Conservation (phyloP, 2,329 filamentous ascomycete genomes). For the Purpureocillium lavendulum region DNA sequence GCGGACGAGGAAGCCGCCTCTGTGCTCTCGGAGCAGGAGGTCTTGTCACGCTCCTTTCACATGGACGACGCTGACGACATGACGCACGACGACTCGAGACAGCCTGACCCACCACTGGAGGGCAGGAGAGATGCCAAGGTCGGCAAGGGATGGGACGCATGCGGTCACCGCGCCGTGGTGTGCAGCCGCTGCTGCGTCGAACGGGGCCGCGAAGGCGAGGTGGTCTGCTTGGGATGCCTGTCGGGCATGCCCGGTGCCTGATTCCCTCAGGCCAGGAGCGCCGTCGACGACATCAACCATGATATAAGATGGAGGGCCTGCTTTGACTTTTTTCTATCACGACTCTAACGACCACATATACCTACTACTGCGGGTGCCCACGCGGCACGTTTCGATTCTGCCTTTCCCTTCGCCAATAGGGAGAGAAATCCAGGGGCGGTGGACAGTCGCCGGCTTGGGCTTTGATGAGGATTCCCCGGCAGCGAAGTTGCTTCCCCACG, state of each 20-base stretch:
- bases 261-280: conserved; percentile 2
- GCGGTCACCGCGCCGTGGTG: conserved; percentile 43
- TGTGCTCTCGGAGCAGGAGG: conserved; percentile 22
- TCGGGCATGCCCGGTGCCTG: conserved; percentile 31
- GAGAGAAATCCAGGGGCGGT: too few relatives aligned
- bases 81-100: neutral
- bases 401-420: too few relatives aligned
- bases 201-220: conserved; percentile 53
- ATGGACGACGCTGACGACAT: conserved; percentile 40
- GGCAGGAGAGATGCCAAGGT: conserved; percentile 2
- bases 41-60: conserved; percentile 34
- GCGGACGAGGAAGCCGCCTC: conserved; percentile 7
- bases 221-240: conserved; percentile 58
- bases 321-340: neutral
- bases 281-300: too few relatives aligned
- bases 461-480: too few relatives aligned
- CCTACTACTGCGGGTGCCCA: neutral
- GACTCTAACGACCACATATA: neutral
- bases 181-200: conserved; percentile 65
- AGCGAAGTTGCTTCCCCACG: too few relatives aligned
- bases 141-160: conserved; percentile 25
- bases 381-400: too few relatives aligned
- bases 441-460: too few relatives aligned
- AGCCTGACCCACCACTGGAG: neutral
- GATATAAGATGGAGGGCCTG: too few relatives aligned